Evolutionary conservation across 2,329 filamentous ascomycete genomes (phyloP), one percentile per base, ranked within the genome.

Genomic region (Trichoderma hamatum): DNA sequence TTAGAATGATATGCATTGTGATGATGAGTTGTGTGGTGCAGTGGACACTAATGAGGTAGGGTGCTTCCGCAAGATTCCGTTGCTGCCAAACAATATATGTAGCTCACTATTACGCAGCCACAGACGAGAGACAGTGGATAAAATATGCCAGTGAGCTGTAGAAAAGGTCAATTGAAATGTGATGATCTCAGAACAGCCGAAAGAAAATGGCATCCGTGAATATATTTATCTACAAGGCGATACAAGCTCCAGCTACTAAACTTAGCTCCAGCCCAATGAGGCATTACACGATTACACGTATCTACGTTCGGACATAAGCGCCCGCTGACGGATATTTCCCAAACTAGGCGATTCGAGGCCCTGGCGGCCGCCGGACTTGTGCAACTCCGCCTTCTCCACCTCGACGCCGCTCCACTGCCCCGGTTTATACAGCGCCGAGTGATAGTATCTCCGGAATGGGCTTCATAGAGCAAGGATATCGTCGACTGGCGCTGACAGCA

Each of bases 1-100:
- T 91, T 62, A 91, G 82, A 69, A 91, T 88, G 74, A 91, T 82
- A 80, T 89, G 87, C 86, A 89, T 89, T 28, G 52, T 76, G 58
- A 3, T 34, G 14, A 14, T 39, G n/a, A 19, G 36, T 5, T 58
- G 39, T 46, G 34, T 55, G 10, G n/a, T 62, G 19, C 24, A 51
- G 21, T 30, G 28, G 39, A 24, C 13, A 10, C 30, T 16, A 51
- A 32, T 36, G 24, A 13, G 43, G 32, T 3, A 13, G 5, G 30
- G 10, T n/a, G n/a, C 34, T 36, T 13, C n/a, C 10, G 11, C 46
- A 5, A 49, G n/a, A 13, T 49, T 49, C 21, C 10, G 46, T n/a
- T 11, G 21, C n/a, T 21, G n/a, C 13, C 43, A 13, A 49, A n/a
- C 10, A 49, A 7, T 21, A n/a, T 3, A 7, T 14, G 6, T 49